phyloP scores from a whole-genome alignment of 1,139 yeast species.

The Geotrichum macrosporum region DNA sequence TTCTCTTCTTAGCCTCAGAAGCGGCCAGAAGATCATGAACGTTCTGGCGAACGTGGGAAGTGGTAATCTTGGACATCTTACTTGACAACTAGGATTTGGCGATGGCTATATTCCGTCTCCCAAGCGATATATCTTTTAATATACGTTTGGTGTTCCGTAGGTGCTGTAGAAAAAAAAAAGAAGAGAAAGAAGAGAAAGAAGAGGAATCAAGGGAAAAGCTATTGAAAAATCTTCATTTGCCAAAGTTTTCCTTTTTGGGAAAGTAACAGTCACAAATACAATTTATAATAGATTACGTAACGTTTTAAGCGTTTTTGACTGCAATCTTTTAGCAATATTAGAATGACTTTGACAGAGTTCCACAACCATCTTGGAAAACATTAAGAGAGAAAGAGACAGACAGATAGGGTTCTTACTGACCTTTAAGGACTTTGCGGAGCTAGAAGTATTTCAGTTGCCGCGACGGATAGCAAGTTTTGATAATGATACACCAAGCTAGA shows the following conservation, averaged over 20 bases:
- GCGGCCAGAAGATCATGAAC: constrained; percentile 86
- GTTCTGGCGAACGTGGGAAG: constrained; percentile 93
- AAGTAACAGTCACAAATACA: constrained; percentile 6
- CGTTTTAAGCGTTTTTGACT: no score
- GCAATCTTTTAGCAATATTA: no score
- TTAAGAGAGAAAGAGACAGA: no score
- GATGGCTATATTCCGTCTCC: constrained; percentile 36
- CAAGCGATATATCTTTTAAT: constrained; percentile 36
- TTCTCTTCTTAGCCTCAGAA: constrained; percentile 99
- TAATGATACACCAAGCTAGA: no score
- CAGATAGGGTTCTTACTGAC: no score
- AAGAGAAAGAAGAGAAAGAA: constrained; percentile 8
- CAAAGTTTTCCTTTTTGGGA: constrained; percentile 4
- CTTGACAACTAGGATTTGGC: constrained; percentile 23
- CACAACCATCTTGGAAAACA: no score
- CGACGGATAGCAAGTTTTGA: no score
- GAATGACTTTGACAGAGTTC: no score
- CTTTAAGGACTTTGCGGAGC: no score
- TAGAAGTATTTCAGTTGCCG: no score
- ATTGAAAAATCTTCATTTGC: neutral
- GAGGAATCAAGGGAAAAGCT: neutral
- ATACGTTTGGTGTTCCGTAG: constrained; percentile 22
- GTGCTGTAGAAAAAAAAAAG: no score
- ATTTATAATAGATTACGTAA: no score
- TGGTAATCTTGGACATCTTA: constrained; percentile 88